Conservation (phyloP, 2,329 filamentous ascomycete genomes). For the Trichophaea hybrida region DNA sequence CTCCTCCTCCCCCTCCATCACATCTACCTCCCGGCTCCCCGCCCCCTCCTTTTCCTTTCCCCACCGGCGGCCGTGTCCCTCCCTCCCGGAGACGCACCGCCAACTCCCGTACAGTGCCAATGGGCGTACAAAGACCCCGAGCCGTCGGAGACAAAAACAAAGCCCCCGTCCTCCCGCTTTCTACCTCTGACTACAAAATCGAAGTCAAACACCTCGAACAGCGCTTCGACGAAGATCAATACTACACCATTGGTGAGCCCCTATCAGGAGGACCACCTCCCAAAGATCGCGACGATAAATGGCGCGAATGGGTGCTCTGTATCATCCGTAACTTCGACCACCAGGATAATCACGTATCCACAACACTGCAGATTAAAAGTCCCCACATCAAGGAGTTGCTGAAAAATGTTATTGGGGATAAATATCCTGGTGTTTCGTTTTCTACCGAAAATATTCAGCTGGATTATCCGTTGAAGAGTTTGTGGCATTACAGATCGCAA, state of each 20-base stretch:
- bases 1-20: too few relatives aligned
- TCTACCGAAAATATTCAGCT: constrained; percentile 18
- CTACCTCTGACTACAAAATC: background rate
- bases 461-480: constrained; percentile 16
- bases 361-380: constrained; percentile 24
- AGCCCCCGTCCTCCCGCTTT: background rate
- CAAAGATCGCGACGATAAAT: constrained; percentile 28
- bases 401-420: constrained; percentile 22
- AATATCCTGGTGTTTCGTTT: constrained; percentile 24
- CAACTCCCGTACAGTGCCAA: too few relatives aligned
- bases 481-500: constrained; percentile 23
- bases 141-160: too few relatives aligned
- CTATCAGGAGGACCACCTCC: constrained; percentile 24
- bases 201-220: constrained; percentile 30
- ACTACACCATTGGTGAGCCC: constrained; percentile 28
- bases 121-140: too few relatives aligned
- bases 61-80: too few relatives aligned
- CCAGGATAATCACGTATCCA: constrained; percentile 15
- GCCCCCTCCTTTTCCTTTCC: too few relatives aligned
- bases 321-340: constrained; percentile 24
- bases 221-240: constrained; percentile 27
- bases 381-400: constrained; percentile 22
- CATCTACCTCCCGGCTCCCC: too few relatives aligned
- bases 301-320: constrained; percentile 29
- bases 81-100: too few relatives aligned